Percentiles rank a stretch among this genome's conserved stretches.
Conservation (phyloP, 2,329 filamentous ascomycete genomes). For the Saccharata proteae region DNA sequence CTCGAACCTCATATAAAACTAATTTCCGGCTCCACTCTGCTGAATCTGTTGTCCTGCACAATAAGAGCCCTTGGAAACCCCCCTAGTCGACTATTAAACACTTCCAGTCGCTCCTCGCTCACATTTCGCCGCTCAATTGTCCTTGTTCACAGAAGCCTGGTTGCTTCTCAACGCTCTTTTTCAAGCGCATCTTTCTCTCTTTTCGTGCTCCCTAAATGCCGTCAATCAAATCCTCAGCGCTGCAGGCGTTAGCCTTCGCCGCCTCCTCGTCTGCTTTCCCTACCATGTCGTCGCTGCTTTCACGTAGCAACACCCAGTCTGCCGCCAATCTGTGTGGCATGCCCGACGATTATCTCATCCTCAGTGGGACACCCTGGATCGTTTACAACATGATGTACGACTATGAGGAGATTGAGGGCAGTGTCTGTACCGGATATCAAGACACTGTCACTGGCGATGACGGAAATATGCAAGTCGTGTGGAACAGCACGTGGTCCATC, state of each 20-base stretch:
- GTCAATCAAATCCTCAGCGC: slow-evolving; percentile 5
- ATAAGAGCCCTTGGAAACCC: too few relatives aligned
- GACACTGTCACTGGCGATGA: slow-evolving; percentile 16
- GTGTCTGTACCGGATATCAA: slow-evolving; percentile 29
- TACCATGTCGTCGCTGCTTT: slow-evolving; percentile 6
- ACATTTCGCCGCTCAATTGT: too few relatives aligned
- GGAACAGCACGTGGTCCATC: slow-evolving; percentile 29
- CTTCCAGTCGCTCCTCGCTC: too few relatives aligned
- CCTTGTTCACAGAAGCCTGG: too few relatives aligned
- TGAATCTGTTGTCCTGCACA: too few relatives aligned
- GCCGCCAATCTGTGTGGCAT: slow-evolving; percentile 9
- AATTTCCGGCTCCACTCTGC: too few relatives aligned
- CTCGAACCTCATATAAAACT: too few relatives aligned
- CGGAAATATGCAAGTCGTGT: slow-evolving; percentile 25
- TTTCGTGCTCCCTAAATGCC: too few relatives aligned
- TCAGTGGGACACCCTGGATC: slow-evolving; percentile 31
- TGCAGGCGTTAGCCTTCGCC: slow-evolving; percentile 10
- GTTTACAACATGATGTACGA: slow-evolving; percentile 37
- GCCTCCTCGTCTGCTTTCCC: slow-evolving; percentile 6
- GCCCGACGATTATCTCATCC: slow-evolving; percentile 13
- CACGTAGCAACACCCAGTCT: slow-evolving; percentile 9
- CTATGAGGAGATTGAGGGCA: slow-evolving; percentile 26
- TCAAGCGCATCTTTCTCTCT: too few relatives aligned
- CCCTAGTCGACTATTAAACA: too few relatives aligned
- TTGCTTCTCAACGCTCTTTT: too few relatives aligned